Evolutionary conservation across 768 basidiomycete genomes (phyloP), one percentile per base, ranked within the genome.

Genomic region (Leccinum uliginosum): DNA sequence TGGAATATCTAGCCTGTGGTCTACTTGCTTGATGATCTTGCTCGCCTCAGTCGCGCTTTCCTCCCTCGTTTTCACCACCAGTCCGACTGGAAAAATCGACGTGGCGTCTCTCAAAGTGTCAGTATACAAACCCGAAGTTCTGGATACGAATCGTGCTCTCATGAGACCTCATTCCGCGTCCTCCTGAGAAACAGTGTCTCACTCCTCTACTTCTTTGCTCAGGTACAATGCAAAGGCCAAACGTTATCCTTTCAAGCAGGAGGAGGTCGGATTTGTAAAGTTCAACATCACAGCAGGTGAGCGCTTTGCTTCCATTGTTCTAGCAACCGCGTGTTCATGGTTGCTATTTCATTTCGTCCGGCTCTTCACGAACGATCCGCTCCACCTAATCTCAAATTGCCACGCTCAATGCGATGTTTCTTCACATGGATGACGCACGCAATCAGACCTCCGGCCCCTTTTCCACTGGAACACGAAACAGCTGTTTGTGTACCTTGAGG

Each of bases 401-500:
- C 60, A 56, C 24, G 54, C 44, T 53, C 55, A 27, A 59, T 54
- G 24, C 26, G 40, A 43, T 53, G 21, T 50, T 53, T 50, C 29
- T 27, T 53, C 48, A 44, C 49, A 44, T 51, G 53, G 24, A 49
- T 51, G 54, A 46, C 26, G 24, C 27, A 35, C 23, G 43, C 53
- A 34, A 23, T 48, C 60, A 93, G 93, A 96, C 73, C 76, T 96
- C 5, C 76, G 82, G 9, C 83, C 93, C 12, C 77, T 96, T 29
- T 96, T 94, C 74, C 76, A 94, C 73, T 96, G 93, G 93, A 96
- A 96, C 72, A 95, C 93, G n/a, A 96, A 96, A 72, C 93, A 96
- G 67, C 67, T 96, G 11, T 95, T 96, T 70, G 70, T 95, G 12
- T 93, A 91, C 66, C 80, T 96, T 32, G 83, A 86, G 63, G 93